Evolutionary conservation across 495 filamentous ascomycete genomes (phyloP).

Genomic region (Annulohypoxylon moriforme): DNA sequence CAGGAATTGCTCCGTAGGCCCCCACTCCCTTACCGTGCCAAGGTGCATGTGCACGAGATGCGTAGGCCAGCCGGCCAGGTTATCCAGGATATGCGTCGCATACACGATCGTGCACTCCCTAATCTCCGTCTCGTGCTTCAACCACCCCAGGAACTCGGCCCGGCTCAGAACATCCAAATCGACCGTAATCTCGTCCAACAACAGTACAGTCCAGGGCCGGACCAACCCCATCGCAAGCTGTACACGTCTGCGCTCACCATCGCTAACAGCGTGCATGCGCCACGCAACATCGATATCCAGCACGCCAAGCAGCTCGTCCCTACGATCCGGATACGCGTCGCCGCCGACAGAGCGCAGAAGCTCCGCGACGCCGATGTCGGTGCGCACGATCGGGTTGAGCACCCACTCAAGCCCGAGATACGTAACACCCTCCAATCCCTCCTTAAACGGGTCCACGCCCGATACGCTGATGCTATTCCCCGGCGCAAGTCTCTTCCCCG

Average conservation of each 20-base stretch:
- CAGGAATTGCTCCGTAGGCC: slow-evolving; percentile 67
- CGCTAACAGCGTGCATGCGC: slow-evolving; percentile 94
- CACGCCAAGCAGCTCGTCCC: slow-evolving; percentile 87
- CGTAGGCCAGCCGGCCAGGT: slow-evolving; percentile 90
- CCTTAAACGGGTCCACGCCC: slow-evolving; percentile 90
- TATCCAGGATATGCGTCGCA: slow-evolving; percentile 96
- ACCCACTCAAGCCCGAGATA: slow-evolving; percentile 99
- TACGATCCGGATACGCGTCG: slow-evolving; percentile 78
- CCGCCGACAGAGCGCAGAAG: slow-evolving; percentile 89
- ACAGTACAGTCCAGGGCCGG: slow-evolving; percentile 88
- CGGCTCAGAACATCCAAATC: slow-evolving; percentile 90
- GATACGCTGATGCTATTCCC: slow-evolving; percentile 74
- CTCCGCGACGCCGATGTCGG: slow-evolving; percentile 90
- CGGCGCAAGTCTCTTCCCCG: slow-evolving; percentile 94
- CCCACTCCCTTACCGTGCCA: slow-evolving; percentile 87
- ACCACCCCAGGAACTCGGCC: slow-evolving; percentile 84
- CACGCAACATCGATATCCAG: slow-evolving; percentile 91
- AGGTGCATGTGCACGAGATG: slow-evolving; percentile 95
- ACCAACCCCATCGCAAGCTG: slow-evolving; percentile 96
- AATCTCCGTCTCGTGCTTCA: slow-evolving; percentile 86
- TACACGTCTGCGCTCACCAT: slow-evolving; percentile 90
- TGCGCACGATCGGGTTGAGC: slow-evolving; percentile 94
- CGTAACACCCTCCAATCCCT: slow-evolving; percentile 88
- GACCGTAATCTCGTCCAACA: slow-evolving; percentile 98
- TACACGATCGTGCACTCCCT: slow-evolving; percentile 93